phyloP scores from a whole-genome alignment of 768 basidiomycete species.

The Tylopilus vinaceipallidus region DNA sequence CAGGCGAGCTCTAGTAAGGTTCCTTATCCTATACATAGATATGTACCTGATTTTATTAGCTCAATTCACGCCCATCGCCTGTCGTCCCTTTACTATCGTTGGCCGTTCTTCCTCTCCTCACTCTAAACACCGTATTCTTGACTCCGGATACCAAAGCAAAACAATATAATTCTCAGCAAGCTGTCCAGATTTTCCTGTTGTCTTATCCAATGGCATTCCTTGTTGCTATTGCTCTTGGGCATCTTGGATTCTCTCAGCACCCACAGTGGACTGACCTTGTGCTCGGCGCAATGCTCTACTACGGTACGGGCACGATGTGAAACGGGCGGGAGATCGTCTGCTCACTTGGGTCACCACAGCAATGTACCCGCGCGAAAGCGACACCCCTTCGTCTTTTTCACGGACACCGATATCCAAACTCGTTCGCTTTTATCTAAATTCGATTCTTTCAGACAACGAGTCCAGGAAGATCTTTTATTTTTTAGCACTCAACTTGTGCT shows the following conservation, averaged over 20 bases:
- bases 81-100: conserved; percentile 57
- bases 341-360: conserved; percentile 35
- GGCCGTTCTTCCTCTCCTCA: conserved; percentile 57
- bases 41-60: conserved; percentile 33
- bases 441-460: conserved; percentile 87
- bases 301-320: conserved; percentile 61
- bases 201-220: conserved; percentile 55
- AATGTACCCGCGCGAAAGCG: conserved; percentile 48
- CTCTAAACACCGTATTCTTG: conserved; percentile 60
- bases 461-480: conserved; percentile 97
- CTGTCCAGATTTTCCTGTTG: conserved; percentile 53
- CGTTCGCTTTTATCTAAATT: conserved; percentile 75
- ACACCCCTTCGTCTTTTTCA: conserved; percentile 40
- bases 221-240: conserved; percentile 53
- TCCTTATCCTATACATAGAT: background rate
- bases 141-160: conserved; percentile 49
- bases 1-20: conserved; percentile 54
- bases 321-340: background rate
- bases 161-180: conserved; percentile 46
- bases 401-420: conserved; percentile 55
- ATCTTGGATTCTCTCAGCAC: conserved; percentile 60
- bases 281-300: conserved; percentile 57
- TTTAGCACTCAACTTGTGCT: conserved; percentile 88
- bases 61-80: conserved; percentile 49
- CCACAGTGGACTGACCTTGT: conserved; percentile 59